A percentile compares a stretch with the other conserved stretches of the same genome.
Evolutionary conservation across 352 stramenopile species (phyloP).

Genomic region (Phytophthora gonapodyides): DNA sequence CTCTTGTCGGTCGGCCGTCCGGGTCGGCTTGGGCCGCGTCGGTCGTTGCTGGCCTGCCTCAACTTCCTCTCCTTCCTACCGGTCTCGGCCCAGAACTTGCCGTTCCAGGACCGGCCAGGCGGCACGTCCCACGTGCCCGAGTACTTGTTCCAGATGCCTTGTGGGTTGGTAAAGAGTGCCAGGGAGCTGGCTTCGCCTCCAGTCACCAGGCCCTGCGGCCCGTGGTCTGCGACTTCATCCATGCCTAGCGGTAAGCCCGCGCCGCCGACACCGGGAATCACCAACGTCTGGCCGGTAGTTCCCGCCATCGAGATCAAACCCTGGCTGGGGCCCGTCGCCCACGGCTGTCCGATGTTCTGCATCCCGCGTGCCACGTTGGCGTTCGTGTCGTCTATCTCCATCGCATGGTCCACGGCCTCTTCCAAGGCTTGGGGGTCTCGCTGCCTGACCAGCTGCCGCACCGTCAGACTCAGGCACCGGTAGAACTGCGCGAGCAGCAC

Average conservation of each 20-base stretch:
- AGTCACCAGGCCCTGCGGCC: neutral
- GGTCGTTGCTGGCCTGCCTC: neutral
- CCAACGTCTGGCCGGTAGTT: neutral
- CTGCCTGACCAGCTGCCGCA: neutral
- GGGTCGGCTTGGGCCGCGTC: neutral
- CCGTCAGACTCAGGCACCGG: slow-evolving; percentile 1
- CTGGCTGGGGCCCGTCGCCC: neutral
- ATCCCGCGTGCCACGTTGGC: slow-evolving; percentile 4
- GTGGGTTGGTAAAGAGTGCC: slow-evolving; percentile 2
- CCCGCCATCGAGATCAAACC: neutral
- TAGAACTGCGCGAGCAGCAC: slow-evolving; percentile 9
- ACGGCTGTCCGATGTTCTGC: slow-evolving; percentile 2
- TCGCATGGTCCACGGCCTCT: slow-evolving; percentile 9
- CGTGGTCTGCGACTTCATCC: neutral
- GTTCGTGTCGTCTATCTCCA: neutral
- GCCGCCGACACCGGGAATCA: neutral
- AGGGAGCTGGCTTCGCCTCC: neutral
- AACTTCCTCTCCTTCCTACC: neutral
- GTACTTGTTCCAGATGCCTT: neutral
- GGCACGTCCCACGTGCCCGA: neutral
- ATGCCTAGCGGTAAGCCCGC: no score
- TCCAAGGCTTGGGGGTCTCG: neutral
- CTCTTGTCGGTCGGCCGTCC: neutral
- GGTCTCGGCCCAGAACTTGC: neutral
- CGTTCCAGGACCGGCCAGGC: neutral